Percentiles rank a stretch among this genome's conserved stretches.
These are phyloP conservation scores for Oryza nivara DNA, from an alignment of 176 grass and related monocot genomes.

Conservation along the genomic window DNA sequence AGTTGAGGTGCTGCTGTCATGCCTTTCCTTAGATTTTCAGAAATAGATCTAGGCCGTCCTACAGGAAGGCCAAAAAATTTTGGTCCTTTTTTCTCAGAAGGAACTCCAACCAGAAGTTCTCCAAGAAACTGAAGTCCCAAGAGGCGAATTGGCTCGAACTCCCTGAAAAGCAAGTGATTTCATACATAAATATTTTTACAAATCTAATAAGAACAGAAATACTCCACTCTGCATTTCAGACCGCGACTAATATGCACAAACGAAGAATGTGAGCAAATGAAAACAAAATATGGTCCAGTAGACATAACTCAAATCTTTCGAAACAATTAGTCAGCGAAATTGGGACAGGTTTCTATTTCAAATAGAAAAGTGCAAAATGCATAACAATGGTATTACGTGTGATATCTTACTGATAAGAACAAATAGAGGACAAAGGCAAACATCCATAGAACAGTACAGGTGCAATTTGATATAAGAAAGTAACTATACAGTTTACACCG, in stretches of 20 bases:
- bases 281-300: conserved; percentile 8
- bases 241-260: conserved; percentile 39
- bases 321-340: conserved; percentile 35
- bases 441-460: conserved; percentile 1
- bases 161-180: conserved; percentile 56
- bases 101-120: conserved; percentile 86
- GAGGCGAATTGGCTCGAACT: conserved; percentile 85
- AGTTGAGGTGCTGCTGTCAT: conserved; percentile 47
- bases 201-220: conserved; percentile 30
- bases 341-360: background rate
- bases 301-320: conserved; percentile 37
- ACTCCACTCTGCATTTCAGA: conserved; percentile 21
- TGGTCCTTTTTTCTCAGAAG: conserved; percentile 79
- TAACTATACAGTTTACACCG: conserved; percentile 36
- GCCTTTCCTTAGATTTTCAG: conserved; percentile 74
- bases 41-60: conserved; percentile 67
- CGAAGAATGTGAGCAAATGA: conserved; percentile 17
- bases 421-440: conserved; percentile 34
- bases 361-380: conserved; percentile 33
- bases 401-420: background rate
- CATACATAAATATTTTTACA: conserved; percentile 32
- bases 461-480: conserved; percentile 47
- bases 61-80: conserved; percentile 81
- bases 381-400: conserved; percentile 6
- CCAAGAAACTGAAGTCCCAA: conserved; percentile 94